These are phyloP conservation scores for Verticillium nubilum DNA, from an alignment of 2,329 filamentous ascomycete species.

Conservation along the genomic window DNA sequence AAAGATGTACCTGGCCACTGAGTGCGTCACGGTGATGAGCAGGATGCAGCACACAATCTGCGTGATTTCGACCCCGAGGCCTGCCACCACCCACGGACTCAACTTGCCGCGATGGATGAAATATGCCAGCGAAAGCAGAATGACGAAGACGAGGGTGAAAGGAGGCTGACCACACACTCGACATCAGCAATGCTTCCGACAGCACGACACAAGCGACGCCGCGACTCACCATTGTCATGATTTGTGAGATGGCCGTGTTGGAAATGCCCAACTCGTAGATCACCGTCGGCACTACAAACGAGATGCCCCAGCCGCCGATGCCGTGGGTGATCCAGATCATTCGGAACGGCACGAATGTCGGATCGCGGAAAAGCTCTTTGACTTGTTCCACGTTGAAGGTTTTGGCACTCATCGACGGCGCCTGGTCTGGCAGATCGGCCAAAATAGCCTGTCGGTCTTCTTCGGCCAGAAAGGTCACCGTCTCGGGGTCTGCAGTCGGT, in stretches of 20 bases:
- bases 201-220: too few relatives aligned
- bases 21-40: conserved; percentile 27
- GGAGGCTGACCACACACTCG: conserved; percentile 9
- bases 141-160: conserved; percentile 17
- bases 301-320: conserved; percentile 21
- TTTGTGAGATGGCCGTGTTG: conserved; percentile 18
- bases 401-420: conserved; percentile 16
- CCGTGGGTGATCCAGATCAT: conserved; percentile 21
- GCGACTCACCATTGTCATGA: conserved; percentile 18
- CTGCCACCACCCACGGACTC: conserved; percentile 18
- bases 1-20: conserved; percentile 28
- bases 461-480: conserved; percentile 15
- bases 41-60: conserved; percentile 32
- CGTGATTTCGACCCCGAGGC: conserved; percentile 21
- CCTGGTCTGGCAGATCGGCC: conserved; percentile 15
- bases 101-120: conserved; percentile 15
- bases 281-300: conserved; percentile 19
- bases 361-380: conserved; percentile 13
- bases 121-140: conserved; percentile 16
- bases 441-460: conserved; percentile 13
- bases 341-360: conserved; percentile 17
- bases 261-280: conserved; percentile 21
- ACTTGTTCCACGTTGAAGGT: conserved; percentile 15
- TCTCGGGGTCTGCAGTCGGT: conserved; percentile 14
- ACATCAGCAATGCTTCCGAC: not conserved